phyloP scores from a whole-genome alignment of 176 grass and related monocot species.

The Aegilops umbellulata region DNA sequence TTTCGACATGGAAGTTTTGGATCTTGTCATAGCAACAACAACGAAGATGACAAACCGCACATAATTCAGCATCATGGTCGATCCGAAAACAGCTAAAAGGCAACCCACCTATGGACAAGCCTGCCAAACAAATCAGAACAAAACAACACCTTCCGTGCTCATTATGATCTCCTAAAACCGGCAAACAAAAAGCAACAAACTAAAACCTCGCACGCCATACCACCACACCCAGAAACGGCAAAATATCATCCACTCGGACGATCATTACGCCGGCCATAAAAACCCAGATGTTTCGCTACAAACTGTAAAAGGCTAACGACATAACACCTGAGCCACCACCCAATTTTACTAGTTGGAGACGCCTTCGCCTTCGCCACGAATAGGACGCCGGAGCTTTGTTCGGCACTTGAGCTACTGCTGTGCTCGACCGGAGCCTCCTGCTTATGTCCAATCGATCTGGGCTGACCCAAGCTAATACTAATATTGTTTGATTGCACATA shows the following conservation, averaged over 20 bases:
- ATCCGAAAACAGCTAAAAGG: constrained; percentile 31
- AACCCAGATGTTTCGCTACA: not conserved
- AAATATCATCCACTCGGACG: not conserved
- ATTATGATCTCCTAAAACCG: constrained; percentile 3
- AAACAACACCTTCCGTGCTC: constrained; percentile 31
- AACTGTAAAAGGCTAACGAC: not conserved
- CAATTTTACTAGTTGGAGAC: not conserved
- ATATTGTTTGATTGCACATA: not conserved
- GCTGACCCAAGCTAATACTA: not conserved
- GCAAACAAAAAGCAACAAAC: constrained; percentile 1
- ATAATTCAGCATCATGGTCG: not conserved
- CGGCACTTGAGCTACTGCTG: not conserved
- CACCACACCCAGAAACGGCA: not conserved
- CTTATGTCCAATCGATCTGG: not conserved
- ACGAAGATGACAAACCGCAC: not conserved
- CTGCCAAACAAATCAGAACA: constrained; percentile 26
- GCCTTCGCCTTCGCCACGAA: not conserved
- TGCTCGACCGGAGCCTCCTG: not conserved
- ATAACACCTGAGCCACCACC: not conserved
- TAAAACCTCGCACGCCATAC: not conserved
- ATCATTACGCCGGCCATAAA: not conserved
- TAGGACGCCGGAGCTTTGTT: not conserved
- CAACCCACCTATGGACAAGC: not conserved
- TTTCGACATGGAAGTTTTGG: constrained; percentile 8
- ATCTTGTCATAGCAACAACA: not conserved